Conservation (phyloP, 2,329 filamentous ascomycete species). For the Fusarium neocosmosporiellum region DNA sequence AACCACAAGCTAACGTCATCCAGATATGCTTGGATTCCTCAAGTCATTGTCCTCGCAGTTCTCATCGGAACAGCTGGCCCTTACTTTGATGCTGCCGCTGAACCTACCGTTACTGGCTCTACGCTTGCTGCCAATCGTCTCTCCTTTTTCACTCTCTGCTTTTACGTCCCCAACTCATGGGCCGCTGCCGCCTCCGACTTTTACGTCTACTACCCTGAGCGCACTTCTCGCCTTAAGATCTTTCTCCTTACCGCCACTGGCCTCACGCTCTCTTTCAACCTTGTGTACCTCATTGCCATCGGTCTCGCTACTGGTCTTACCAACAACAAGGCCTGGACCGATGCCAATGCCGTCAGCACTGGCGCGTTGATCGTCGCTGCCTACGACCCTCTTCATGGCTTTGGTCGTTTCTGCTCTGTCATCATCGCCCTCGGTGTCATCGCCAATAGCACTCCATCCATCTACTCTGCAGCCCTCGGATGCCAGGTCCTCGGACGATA, state of each 20-base stretch:
- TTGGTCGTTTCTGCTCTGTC: conserved; percentile 68
- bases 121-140: conserved; percentile 69
- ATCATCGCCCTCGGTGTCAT: conserved; percentile 65
- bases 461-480: conserved; percentile 68
- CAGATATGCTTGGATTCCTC: conserved; percentile 63
- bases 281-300: conserved; percentile 74
- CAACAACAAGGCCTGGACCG: conserved; percentile 61
- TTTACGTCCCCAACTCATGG: conserved; percentile 68
- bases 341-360: conserved; percentile 62
- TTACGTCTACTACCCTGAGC: conserved; percentile 79
- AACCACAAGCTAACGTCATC: neutral
- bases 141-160: conserved; percentile 76
- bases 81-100: conserved; percentile 72
- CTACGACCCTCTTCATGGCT: conserved; percentile 63
- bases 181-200: conserved; percentile 81
- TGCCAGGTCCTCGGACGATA: conserved; percentile 68
- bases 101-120: conserved; percentile 68
- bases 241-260: conserved; percentile 78
- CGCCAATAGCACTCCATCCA: conserved; percentile 66
- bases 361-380: conserved; percentile 69
- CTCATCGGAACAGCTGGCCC: conserved; percentile 73
- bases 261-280: conserved; percentile 68
- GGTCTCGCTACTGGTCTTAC: conserved; percentile 63
- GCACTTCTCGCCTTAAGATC: conserved; percentile 68
- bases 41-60: conserved; percentile 81